These are phyloP conservation scores for Gaeumannomyces sp. DNA, from an alignment of 2,329 filamentous ascomycete genomes.

Conservation along the genomic window DNA sequence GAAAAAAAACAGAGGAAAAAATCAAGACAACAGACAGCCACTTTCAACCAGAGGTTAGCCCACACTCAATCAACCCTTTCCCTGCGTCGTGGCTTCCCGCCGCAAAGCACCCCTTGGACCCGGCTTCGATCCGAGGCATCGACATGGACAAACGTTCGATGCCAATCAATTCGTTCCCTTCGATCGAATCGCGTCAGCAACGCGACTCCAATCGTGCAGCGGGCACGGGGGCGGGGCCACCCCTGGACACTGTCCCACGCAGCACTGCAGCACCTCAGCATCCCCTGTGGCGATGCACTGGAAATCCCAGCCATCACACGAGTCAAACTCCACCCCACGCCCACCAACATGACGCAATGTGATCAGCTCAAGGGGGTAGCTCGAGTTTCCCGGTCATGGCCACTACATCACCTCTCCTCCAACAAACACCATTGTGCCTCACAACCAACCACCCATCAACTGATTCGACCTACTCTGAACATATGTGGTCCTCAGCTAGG, in stretches of 20 bases:
- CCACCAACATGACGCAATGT: no score
- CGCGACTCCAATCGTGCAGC: no score
- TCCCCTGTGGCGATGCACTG: background rate
- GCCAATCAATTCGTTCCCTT: background rate
- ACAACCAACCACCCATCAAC: no score
- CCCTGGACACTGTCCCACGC: background rate
- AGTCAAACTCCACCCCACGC: background rate
- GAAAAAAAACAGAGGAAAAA: background rate
- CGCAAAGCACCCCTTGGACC: background rate
- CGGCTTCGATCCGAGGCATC: background rate
- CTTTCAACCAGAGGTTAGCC: background rate
- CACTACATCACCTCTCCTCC: no score
- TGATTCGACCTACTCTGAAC: no score
- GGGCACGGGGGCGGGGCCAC: no score
- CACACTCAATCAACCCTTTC: background rate
- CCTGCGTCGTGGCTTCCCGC: no score
- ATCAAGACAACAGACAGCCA: background rate
- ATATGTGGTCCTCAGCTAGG: no score
- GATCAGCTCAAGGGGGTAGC: no score
- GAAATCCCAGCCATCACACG: background rate
- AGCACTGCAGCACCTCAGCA: background rate
- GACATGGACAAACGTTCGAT: no score
- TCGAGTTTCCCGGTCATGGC: no score
- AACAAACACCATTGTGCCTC: no score
- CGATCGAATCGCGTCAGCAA: background rate